Conservation (phyloP, 176 grass and related monocot species). For the Chrysopogon serrulatus region DNA sequence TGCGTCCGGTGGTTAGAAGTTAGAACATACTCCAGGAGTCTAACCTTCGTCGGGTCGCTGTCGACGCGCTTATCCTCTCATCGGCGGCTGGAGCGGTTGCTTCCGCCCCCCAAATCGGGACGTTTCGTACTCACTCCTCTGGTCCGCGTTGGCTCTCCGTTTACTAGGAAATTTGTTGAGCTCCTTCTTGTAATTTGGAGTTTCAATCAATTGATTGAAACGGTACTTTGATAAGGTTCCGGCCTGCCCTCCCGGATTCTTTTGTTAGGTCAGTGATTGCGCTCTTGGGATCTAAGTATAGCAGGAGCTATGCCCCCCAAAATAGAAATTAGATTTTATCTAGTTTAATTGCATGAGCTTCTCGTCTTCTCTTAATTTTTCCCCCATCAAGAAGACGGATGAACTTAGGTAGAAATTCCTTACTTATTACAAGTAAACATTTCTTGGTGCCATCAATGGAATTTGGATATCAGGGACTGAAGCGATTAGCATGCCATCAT, state of each 20-base stretch:
- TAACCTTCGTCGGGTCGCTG: neutral
- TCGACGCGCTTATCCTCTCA: neutral
- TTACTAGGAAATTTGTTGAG: neutral
- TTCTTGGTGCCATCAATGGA: neutral
- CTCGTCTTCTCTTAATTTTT: neutral
- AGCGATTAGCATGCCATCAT: neutral
- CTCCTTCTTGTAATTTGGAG: neutral
- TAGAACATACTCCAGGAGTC: neutral
- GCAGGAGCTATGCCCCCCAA: neutral
- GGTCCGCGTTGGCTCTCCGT: neutral
- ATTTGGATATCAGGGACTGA: neutral
- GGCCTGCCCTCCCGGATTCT: neutral
- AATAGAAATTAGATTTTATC: neutral
- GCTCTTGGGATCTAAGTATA: neutral
- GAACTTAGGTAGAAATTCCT: neutral
- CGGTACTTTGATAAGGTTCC: neutral
- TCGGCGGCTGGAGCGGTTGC: neutral
- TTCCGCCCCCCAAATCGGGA: neutral
- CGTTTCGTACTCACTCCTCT: neutral
- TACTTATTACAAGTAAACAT: neutral
- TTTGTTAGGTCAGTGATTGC: too few species aligned
- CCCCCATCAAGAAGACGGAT: neutral
- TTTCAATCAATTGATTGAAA: neutral
- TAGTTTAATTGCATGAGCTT: neutral
- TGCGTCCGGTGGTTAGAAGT: neutral